Evolutionary conservation across 1,284 basidiomycete genomes (phyloP).

Genomic region (Puccinia hordei): DNA sequence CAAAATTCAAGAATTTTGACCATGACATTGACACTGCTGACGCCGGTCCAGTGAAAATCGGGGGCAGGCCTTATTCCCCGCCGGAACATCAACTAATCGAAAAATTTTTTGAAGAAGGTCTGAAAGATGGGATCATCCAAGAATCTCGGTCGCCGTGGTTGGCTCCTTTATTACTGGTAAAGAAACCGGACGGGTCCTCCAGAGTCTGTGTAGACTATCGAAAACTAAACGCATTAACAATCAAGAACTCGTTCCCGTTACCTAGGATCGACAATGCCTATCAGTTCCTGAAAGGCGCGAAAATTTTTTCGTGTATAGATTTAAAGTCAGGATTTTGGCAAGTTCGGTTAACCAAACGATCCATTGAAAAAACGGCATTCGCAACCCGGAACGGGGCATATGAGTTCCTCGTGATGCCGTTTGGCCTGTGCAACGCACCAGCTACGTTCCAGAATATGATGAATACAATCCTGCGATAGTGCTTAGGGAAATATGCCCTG

Average conservation of each 20-base stretch:
- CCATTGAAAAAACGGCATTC: slow-evolving; percentile 7
- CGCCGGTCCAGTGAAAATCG: too few species aligned
- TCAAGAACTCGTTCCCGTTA: neutral
- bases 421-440: too few species aligned
- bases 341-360: neutral
- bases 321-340: neutral
- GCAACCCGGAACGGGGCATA: neutral
- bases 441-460: neutral
- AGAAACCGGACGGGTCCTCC: too few species aligned
- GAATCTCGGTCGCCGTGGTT: too few species aligned
- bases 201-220: neutral
- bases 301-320: neutral
- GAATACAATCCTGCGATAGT: neutral
- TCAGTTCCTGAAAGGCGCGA: neutral
- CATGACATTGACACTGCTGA: neutral
- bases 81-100: too few species aligned
- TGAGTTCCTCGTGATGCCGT: neutral
- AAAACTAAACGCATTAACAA: neutral
- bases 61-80: too few species aligned
- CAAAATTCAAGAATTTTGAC: too few species aligned
- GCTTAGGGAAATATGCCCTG: neutral
- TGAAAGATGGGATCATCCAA: too few species aligned
- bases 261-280: slow-evolving; percentile 5
- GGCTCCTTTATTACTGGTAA: too few species aligned
- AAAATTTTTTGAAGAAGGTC: too few species aligned